Conservation (phyloP, 2,329 filamentous ascomycete species). For the Fusarium albosuccineum region DNA sequence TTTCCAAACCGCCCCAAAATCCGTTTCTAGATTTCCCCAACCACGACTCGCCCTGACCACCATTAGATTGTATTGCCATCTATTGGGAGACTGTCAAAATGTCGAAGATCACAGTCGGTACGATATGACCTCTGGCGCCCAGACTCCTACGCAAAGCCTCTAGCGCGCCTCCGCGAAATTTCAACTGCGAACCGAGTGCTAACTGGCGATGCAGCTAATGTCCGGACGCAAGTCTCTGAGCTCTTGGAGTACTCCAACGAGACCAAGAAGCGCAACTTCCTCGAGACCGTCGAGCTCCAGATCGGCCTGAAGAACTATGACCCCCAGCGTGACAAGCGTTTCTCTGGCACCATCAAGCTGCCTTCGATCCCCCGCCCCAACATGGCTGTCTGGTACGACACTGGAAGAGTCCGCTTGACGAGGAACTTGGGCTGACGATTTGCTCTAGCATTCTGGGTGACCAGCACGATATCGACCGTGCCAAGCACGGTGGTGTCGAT, state of each 20-base stretch:
- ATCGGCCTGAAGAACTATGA: constrained; percentile 99
- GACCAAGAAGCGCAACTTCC: constrained; percentile 98
- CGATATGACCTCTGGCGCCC: constrained; percentile 35
- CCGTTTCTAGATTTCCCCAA: constrained; percentile 39
- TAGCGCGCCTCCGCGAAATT: background rate
- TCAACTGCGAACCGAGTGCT: constrained; percentile 50
- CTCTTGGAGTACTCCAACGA: constrained; percentile 94
- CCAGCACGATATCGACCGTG: constrained; percentile 99
- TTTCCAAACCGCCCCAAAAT: constrained; percentile 37
- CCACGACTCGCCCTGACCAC: constrained; percentile 64
- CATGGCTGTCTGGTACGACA: constrained; percentile 79
- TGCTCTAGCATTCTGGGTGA: constrained; percentile 70
- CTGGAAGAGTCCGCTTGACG: background rate
- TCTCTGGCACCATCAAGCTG: constrained; percentile 98
- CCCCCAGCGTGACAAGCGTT: constrained; percentile 99
- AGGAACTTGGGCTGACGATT: constrained; percentile 25
- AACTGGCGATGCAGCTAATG: constrained; percentile 73
- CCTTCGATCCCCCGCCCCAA: constrained; percentile 90
- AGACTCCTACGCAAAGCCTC: background rate
- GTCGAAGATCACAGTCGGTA: constrained; percentile 88
- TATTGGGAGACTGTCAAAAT: constrained; percentile 91
- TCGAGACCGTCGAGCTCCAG: constrained; percentile 92
- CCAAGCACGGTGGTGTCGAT: constrained; percentile 98
- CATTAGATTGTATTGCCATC: constrained; percentile 75
- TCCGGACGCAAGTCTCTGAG: constrained; percentile 93